Evolutionary conservation across 2,329 filamentous ascomycete genomes (phyloP), one percentile per base, ranked within the genome.

Genomic region (Allantophomopsis cytisporea): DNA sequence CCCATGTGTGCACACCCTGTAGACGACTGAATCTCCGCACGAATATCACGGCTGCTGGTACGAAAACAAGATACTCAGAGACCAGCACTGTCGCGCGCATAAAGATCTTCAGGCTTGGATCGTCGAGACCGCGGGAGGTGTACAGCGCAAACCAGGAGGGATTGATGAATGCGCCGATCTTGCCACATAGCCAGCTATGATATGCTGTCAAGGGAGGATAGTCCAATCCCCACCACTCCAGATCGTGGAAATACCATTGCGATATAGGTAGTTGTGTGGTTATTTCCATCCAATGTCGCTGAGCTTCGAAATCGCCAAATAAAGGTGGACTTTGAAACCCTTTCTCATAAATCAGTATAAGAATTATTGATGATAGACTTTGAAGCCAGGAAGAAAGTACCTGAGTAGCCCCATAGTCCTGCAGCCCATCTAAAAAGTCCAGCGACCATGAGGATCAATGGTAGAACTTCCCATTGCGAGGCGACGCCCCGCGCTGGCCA

Each of bases 201-300:
- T 98, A 98, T 38, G 91, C 93, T 39, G 91, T 98, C 62, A 98
- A 72, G 39, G 91, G 91, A 41, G 91, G 91, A 59, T 98, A 98
- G 62, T 98, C 91, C 48, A 98, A 71, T 1, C 93, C 93, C 91
- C 91, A 98, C 80, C 89, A 98, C 54, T 89, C 71, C 35, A 96
- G 67, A 57, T 98, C 88, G 59, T 98, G 86, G 55, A 94, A 94
- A 60, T 98, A 98, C 91, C 93, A 98, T 59, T 91, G 83, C 10
- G 86, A 91, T 31, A 93, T 70, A 12, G 91, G 91, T 2, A 98
- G 68, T 43, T 94, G 76, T 7, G 76, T 83, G 2, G 91, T 95
- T 47, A 98, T 69, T 56, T 98, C 91, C 88, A 98, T 94, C 91
- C 91, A 98, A 60, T 98, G 91, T 51, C 91, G 69, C 60, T 98